Evolutionary conservation across 352 stramenopile species (phyloP).

Genomic region (Pythium dissimile): DNA sequence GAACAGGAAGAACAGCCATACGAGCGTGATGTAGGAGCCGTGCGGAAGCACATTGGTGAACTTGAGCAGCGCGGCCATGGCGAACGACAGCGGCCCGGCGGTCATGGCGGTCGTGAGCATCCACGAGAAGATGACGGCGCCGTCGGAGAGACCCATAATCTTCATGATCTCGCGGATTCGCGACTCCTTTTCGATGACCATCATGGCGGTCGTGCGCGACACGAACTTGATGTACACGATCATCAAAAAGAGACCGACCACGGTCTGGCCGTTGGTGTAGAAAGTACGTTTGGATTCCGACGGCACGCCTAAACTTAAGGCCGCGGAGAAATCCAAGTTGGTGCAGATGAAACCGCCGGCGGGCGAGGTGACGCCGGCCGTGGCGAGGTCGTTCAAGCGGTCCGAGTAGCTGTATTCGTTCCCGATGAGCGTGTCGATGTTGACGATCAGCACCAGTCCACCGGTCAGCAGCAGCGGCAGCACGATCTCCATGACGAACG

Average conservation of each 20-base stretch:
- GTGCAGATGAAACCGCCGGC: conserved; percentile 32
- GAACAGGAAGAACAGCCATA: conserved; percentile 54
- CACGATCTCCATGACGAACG: conserved; percentile 56
- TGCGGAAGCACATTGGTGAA: conserved; percentile 56
- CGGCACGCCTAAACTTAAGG: conserved; percentile 30
- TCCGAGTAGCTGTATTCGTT: conserved; percentile 11
- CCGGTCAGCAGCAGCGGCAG: conserved; percentile 48
- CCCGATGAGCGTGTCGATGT: conserved; percentile 44
- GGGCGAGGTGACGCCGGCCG: background rate
- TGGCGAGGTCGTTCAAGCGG: conserved; percentile 6
- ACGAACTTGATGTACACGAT: conserved; percentile 90
- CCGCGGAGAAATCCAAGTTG: conserved; percentile 22
- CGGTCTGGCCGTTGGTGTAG: conserved; percentile 50
- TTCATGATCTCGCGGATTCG: conserved; percentile 91
- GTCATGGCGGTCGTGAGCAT: conserved; percentile 37
- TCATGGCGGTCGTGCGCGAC: conserved; percentile 74
- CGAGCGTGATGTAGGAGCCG: conserved; percentile 19
- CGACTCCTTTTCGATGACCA: conserved; percentile 93
- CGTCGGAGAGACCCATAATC: conserved; percentile 89
- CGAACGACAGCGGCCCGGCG: conserved; percentile 15
- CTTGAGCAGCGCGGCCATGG: conserved; percentile 25
- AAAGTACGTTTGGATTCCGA: conserved; percentile 52
- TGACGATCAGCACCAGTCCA: conserved; percentile 57
- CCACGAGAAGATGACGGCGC: conserved; percentile 57
- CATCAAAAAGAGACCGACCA: conserved; percentile 65